Percentiles rank a stretch among this genome's conserved stretches.
Conservation (phyloP, 2,329 filamentous ascomycete species). For the Aspergillus pseudoglaucus region DNA sequence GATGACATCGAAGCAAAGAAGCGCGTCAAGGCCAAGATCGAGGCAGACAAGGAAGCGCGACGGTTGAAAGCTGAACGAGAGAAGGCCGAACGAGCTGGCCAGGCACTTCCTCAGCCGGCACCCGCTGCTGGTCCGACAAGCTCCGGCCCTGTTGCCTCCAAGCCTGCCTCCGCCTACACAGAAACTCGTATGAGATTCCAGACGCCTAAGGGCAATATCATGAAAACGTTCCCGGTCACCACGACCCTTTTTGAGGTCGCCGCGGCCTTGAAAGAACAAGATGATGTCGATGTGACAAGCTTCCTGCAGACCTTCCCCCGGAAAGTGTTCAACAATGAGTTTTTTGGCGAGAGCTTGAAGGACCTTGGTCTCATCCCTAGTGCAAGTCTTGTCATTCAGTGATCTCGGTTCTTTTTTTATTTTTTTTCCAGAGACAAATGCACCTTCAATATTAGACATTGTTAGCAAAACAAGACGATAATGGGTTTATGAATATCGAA, state of each 20-base stretch:
- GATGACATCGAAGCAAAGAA: constrained; percentile 81
- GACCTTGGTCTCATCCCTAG: constrained; percentile 87
- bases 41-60: constrained; percentile 86
- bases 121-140: constrained; percentile 38
- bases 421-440: background rate
- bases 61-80: constrained; percentile 76
- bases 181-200: constrained; percentile 79
- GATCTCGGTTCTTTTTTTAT: constrained; percentile 5
- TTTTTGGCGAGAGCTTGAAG: constrained; percentile 86
- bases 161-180: constrained; percentile 64
- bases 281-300: constrained; percentile 61
- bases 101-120: constrained; percentile 46
- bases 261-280: constrained; percentile 64
- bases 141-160: constrained; percentile 47
- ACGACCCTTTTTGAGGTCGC: constrained; percentile 92
- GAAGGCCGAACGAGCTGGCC: constrained; percentile 80
- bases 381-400: constrained; percentile 72
- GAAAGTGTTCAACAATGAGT: constrained; percentile 68
- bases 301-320: constrained; percentile 84
- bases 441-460: background rate
- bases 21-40: constrained; percentile 86
- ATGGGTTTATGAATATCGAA: background rate
- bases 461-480: background rate
- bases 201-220: constrained; percentile 65
- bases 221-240: constrained; percentile 82